Base-by-base conservation (phyloP, 495 filamentous ascomycete species). In the Antarctomyces pellizariae region DNA sequence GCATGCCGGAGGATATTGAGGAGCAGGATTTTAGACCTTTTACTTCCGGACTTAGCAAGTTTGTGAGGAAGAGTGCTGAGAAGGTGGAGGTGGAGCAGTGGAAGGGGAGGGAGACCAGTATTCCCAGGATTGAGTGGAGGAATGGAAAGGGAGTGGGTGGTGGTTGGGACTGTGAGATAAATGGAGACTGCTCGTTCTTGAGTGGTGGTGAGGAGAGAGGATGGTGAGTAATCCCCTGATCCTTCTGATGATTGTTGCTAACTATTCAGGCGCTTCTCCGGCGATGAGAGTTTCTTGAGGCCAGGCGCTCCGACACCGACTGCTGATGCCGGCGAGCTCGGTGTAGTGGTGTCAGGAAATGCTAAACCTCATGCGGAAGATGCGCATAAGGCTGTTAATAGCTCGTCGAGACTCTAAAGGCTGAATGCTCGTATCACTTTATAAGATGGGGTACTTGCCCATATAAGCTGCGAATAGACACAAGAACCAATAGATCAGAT, bases 11-110 rank as follows among this genome's bases (percentile, higher is more conserved):
- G 5, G 66, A 74, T 46, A 40, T 56, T 19, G 58, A 54, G 4
- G 58, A 56, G 33, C 70, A 80, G 31, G 86, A 95, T 45, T 92
- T 93, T 39, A 54, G 55, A 29, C 71, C 78, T n/a, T 90, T 71
- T 38, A 93, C 86, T 9, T 80, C 76, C 39, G 70, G 72, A 1
- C 34, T 97, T 35, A 76, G 63, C 32, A 69, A 56, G 13, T 57
- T 59, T 41, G 29, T 29, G 16, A 49, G 38, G 33, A 44, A 46
- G 17, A 37, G 41, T 15, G 17, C 19, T 18, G 13, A 31, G 21
- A 29, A 33, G 10, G 26, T 27, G 22, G 41, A 20, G 37, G 36
- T 37, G 20, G 41, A 38, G 35, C 24, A 36, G 27, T 37, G 43
- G 30, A 35, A 43, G 24, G 41, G 43, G 12, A 42, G 44, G 32